phyloP scores from a whole-genome alignment of 768 basidiomycete genomes.

The Pleurotus tuber-regium region DNA sequence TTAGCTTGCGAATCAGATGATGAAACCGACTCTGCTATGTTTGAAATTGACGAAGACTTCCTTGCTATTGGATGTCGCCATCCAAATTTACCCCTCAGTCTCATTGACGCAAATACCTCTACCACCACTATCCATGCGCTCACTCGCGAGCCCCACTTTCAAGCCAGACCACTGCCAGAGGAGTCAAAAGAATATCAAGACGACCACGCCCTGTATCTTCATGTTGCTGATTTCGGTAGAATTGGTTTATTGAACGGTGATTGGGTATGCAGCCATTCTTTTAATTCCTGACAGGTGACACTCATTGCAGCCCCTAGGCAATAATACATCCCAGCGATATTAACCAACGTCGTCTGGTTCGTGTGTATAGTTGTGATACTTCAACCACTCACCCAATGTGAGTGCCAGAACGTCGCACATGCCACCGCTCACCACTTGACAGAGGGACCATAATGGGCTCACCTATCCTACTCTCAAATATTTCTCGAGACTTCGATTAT shows the following conservation, averaged over 20 bases:
- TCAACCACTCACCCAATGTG: conserved; percentile 32
- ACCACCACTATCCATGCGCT: conserved; percentile 7
- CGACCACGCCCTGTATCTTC: conserved; percentile 62
- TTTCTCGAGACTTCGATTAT: conserved; percentile 28
- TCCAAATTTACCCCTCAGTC: too few relatives aligned
- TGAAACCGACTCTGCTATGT: conserved; percentile 31
- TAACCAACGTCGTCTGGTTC: conserved; percentile 48
- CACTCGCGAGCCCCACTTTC: conserved; percentile 11
- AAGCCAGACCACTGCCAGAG: conserved; percentile 25
- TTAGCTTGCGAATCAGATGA: conserved; percentile 14
- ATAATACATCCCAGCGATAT: conserved; percentile 39
- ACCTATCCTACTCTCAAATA: conserved; percentile 55
- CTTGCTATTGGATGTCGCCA: conserved; percentile 49
- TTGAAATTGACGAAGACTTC: conserved; percentile 77
- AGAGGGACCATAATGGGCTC: conserved; percentile 43
- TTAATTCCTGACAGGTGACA: not conserved
- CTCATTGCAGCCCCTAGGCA: too few relatives aligned
- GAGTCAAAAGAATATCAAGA: conserved; percentile 28
- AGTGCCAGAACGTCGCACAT: conserved; percentile 14
- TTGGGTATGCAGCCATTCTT: conserved; percentile 52
- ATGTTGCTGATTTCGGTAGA: conserved; percentile 59
- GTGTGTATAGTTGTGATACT: conserved; percentile 50
- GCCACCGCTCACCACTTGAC: conserved; percentile 3
- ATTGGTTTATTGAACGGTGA: conserved; percentile 72
- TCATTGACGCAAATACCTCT: conserved; percentile 21